These are phyloP conservation scores for Colletotrichum gloeosporioides DNA, from an alignment of 2,329 filamentous ascomycete genomes.

Conservation along the genomic window DNA sequence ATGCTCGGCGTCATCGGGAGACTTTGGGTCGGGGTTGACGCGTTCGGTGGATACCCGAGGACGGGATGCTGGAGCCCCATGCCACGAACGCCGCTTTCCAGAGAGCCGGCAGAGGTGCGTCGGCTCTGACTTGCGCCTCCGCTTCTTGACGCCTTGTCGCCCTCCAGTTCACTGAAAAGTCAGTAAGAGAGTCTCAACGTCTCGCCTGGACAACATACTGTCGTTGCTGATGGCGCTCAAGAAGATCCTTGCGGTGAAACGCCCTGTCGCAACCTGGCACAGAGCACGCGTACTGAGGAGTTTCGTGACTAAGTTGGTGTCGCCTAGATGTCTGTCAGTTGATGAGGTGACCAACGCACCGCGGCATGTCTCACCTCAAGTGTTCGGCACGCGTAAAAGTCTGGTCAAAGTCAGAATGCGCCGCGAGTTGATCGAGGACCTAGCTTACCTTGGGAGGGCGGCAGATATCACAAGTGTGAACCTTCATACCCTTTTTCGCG, in stretches of 20 bases:
- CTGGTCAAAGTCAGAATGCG: constrained; percentile 35
- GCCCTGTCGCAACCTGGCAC: constrained; percentile 59
- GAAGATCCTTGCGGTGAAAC: constrained; percentile 64
- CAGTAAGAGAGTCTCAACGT: not conserved
- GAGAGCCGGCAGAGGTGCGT: constrained; percentile 18
- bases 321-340: constrained; percentile 45
- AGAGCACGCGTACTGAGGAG: constrained; percentile 56
- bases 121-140: constrained; percentile 12
- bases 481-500: constrained; percentile 64
- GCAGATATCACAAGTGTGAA: constrained; percentile 60
- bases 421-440: not conserved
- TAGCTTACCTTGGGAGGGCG: constrained; percentile 53
- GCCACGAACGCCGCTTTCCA: constrained; percentile 9
- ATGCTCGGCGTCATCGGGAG: constrained; percentile 20
- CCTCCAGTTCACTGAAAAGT: constrained; percentile 21
- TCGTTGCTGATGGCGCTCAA: constrained; percentile 60
- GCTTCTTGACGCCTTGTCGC: constrained; percentile 15
- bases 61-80: constrained; percentile 5
- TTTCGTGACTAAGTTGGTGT: constrained; percentile 65
- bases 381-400: constrained; percentile 69
- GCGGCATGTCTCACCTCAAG: constrained; percentile 50
- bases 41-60: constrained; percentile 14
- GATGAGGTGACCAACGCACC: not conserved
- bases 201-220: constrained; percentile 44
- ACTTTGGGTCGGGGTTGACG: constrained; percentile 1